Base-by-base conservation (phyloP, 768 basidiomycete genomes). In the Lactifluus pinguis region DNA sequence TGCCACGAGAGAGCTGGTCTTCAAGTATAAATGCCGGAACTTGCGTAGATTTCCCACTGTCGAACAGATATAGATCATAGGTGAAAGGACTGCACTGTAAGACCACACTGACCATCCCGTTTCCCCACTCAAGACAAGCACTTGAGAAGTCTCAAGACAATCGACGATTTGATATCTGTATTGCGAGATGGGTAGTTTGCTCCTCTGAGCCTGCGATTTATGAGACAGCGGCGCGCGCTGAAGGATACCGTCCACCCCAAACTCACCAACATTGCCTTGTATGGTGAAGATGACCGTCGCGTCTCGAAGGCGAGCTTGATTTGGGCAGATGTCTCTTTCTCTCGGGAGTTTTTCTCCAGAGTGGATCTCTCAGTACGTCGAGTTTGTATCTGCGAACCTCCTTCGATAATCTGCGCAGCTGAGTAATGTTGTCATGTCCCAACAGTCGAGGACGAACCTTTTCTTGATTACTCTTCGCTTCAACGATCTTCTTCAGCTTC, bases 31-130 rank as follows among this genome's bases (percentile, higher is more conserved):
- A 98, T 0, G 87, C 80, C 4, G 95, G 95, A 4, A 98, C 83
- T 75, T 98, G 95, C 0, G 95, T 98, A 2, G 94, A 97, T 75
- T 99, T 99, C 9, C 95, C 95, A 68, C 93, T 94, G 54, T 54
- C 55, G 53, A 55, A 44, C 13, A 59, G 49, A 19, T 36, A 8
- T 25, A 25, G 34, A 14, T 57, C 32, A 54, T 25, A 13, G 39
- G 21, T 10, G 19, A 39, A 39, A 53, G 21, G 25, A 52, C 19
- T 14, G 21, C 63, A 42, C 67, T 59, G 53, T 54, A 25, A n/a
- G 13, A 50, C 11, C 4, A 7, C 19, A 62, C 76, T 61, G 57
- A 83, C 83, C 86, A 89, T 62, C 88, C 87, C 10, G 87, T 89
- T 69, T 89, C 87, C 42, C 87, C 87, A 62, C 86, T 95, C 0